Evolutionary conservation across 2,329 filamentous ascomycete genomes (phyloP), one percentile per base, ranked within the genome.

Genomic region (Gyromitra esculenta): DNA sequence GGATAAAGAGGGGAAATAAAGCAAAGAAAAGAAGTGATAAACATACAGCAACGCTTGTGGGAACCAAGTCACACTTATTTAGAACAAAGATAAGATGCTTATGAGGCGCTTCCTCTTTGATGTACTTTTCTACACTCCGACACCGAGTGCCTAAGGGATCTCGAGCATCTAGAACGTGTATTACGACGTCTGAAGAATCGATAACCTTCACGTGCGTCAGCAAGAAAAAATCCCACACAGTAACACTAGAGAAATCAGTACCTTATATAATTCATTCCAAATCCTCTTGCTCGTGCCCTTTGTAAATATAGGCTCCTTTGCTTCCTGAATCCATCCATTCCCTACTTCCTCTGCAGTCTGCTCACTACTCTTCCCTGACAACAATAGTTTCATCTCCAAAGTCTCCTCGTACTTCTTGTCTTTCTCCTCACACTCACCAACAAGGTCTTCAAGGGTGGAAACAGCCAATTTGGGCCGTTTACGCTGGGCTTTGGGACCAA

Each of bases 201-300:
- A 97, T 96, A 81, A 96, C 94, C 85, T 97, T 91, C 56, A 50
- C 35, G 45, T 39, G 1, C 37, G n/a, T 54, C 45, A 25, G 39
- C 5, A 13, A 25, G 1, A 39, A 7, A 18, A 37, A 7, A 2
- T 9, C 60, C 3, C n/a, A 43, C 43, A 9, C 11, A 35, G n/a
- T 15, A 35, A 48, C 37, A 35, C 21, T 41, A 35, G 18, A 52
- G 21, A 13, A 11, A 31, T 25, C 13, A 9, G 25, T 25, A 81
- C 83, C 75, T 82, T 85, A 80, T 84, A 90, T 6, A 98, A 86
- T 83, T 99, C 95, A 85, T 98, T 98, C 94, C 93, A 97, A 80
- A 97, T 97, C 80, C 96, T 89, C 85, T 97, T 97, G 82, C 91
- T 95, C 84, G 97, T 94, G 18, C 96, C 96, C 85, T 98, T 98